Base-by-base conservation (phyloP, 176 grass and related monocot species). In the Oryza rufipogon region DNA sequence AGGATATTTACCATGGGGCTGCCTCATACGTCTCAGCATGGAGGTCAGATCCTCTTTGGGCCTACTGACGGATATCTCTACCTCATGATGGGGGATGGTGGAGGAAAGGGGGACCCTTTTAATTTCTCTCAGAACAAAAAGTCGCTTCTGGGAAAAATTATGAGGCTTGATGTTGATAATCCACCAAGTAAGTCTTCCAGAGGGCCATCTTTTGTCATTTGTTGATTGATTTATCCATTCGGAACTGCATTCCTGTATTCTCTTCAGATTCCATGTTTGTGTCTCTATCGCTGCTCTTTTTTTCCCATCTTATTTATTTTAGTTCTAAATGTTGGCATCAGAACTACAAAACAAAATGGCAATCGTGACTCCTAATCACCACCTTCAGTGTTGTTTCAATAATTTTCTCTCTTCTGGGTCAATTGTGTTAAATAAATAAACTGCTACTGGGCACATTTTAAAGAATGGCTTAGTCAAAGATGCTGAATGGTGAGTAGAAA, bases 71-170 rank as follows among this genome's bases (percentile, higher is more conserved):
- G 91, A 63, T 92, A 95, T 78, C 84, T 98, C 64, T 98, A 98
- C 66, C 84, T 95, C 66, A 98, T 98, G 96, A 92, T 94, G 93
- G 91, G 96, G 32, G 96, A 98, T 79, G 95, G 95, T 19, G 96
- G 96, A 56, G 89, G 89, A n/a, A 92, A 87, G 71, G 91, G 96
- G 28, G 96, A 98, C 4, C 91, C 96, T 65, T 94, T 89, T 69
- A 98, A 98, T 70, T 98, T 98, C 64, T 74, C 96, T 30, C 96
- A 98, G 81, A 98, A 98, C 80, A 94, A 93, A 81, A 98, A 71
- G 63, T 90, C 96, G 54, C 87, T 95, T 70, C 74, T 98, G 81
- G 96, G 93, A 20, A 95, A 98, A 93, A 98, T 95, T 46, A 83
- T 94, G 96, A 91, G 96, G 72, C 83, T 98, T 68, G 91, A 95